These are phyloP conservation scores for Pythium guiyangense DNA, from an alignment of 352 stramenopile genomes.

Conservation along the genomic window DNA sequence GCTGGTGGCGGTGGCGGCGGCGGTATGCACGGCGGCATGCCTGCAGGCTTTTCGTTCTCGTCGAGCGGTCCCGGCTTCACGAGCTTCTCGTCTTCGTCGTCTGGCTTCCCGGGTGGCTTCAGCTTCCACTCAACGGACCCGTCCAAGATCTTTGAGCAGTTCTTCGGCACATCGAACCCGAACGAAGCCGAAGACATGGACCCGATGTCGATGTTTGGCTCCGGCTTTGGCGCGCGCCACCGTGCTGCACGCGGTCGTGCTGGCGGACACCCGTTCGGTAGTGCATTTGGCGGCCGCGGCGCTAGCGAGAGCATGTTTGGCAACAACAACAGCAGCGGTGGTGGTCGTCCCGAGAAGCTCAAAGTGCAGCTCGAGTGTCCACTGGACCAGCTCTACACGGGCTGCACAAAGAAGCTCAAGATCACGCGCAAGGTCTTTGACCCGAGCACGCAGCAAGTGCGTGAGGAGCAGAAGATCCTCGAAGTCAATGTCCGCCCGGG, in stretches of 20 bases:
- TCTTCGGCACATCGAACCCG: constrained; percentile 84
- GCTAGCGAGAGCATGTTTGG: constrained; percentile 32
- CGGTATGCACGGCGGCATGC: constrained; percentile 17
- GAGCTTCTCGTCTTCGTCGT: constrained; percentile 22
- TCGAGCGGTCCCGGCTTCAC: constrained; percentile 37
- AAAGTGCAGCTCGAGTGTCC: constrained; percentile 90
- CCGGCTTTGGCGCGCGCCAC: constrained; percentile 14
- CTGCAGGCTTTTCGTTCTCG: constrained; percentile 34
- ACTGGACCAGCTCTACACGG: constrained; percentile 85
- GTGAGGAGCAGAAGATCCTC: constrained; percentile 94
- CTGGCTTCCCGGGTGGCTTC: constrained; percentile 62
- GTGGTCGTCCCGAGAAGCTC: constrained; percentile 38
- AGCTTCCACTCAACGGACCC: constrained; percentile 78
- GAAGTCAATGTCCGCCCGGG: constrained; percentile 95
- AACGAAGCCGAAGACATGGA: constrained; percentile 69
- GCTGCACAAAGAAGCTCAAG: constrained; percentile 91
- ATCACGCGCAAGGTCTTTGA: constrained; percentile 92
- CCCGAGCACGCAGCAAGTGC: constrained; percentile 71
- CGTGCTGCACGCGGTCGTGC: not conserved
- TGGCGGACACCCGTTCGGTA: not conserved
- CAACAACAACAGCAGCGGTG: constrained; percentile 19
- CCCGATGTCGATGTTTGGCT: constrained; percentile 61
- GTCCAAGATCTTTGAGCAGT: constrained; percentile 89
- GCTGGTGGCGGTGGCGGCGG: constrained; percentile 13
- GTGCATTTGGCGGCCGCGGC: constrained; percentile 39